Percentiles rank a stretch among this genome's conserved stretches.
phyloP scores from a whole-genome alignment of 176 grass and related monocot genomes.

The Oryza meyeriana region DNA sequence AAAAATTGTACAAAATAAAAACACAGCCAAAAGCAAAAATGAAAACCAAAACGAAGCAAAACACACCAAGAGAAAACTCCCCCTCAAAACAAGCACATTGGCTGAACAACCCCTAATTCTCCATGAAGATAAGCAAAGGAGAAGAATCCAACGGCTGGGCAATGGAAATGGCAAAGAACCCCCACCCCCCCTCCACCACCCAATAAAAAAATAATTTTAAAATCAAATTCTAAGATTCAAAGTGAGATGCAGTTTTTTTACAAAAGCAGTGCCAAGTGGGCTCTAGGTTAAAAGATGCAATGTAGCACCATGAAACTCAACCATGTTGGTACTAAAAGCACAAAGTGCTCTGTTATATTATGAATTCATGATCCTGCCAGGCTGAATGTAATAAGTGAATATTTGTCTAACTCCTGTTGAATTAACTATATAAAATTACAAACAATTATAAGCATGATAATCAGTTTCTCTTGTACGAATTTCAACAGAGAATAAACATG shows the following conservation, averaged over 20 bases:
- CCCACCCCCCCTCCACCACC: no score
- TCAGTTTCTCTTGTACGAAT: neutral
- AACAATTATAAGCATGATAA: neutral
- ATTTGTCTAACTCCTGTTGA: neutral
- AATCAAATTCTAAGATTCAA: neutral
- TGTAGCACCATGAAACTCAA: neutral
- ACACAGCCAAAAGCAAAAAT: no score
- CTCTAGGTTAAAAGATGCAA: neutral
- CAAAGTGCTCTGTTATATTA: neutral
- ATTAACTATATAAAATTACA: neutral
- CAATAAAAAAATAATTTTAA: no score
- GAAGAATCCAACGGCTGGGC: no score
- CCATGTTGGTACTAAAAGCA: conserved; percentile 10
- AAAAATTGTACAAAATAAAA: no score
- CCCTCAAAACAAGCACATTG: no score
- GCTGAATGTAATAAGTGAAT: neutral
- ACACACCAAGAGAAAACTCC: no score
- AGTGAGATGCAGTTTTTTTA: neutral
- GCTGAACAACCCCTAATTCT: no score
- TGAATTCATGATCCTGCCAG: neutral
- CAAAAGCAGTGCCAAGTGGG: neutral
- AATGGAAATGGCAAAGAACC: no score
- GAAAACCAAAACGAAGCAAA: no score
- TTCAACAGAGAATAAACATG: neutral
- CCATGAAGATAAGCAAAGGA: no score